Base-by-base conservation (phyloP, 768 basidiomycete species). In the Agaricus blazei region DNA sequence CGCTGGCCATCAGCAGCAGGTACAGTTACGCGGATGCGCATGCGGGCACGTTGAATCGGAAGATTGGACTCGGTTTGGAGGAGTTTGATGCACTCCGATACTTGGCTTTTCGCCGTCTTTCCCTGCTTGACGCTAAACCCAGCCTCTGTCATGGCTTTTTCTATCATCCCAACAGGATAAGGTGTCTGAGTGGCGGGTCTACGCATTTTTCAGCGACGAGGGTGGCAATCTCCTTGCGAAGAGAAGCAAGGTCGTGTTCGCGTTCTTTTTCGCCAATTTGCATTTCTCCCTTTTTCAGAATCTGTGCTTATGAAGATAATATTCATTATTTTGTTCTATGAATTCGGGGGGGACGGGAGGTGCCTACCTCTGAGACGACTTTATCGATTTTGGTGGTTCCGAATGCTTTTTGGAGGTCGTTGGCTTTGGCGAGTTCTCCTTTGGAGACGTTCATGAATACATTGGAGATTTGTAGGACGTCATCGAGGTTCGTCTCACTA, bases 211-310 rank as follows among this genome's bases (percentile, higher is more conserved):
- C 92, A 5, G 95, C 88, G 3, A 99, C 92, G 38, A 94, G 81
- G 0, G 92, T 96, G 4, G 93, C 93, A 48, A 98, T 97, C 69
- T 98, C 97, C 61, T 73, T 80, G 52, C 91, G 85, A 44, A 98
- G 67, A 2, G 93, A 82, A 11, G 82, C 73, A 4, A 97, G 80
- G 63, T 96, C 90, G 59, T 97, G 93, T 51, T 93, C 88, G 24
- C 97, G 85, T 66, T 99, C 97, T 68, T 98, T 97, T 65, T 98
- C 96, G 38, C 91, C 90, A 29, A 98, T 90, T 74, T 99, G 97
- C 2, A 99, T 75, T 66, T 99, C 97, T 19, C 97, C 97, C 70
- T 97, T 96, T 68, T 87, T 88, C 41, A 99, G 71, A 60, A 99
- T 97, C 92, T 96, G 58, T 7, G 28, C 29, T 26, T 23, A 48